Conservation (phyloP, 2,329 filamentous ascomycete species). For the Penicillium griseofulvum region DNA sequence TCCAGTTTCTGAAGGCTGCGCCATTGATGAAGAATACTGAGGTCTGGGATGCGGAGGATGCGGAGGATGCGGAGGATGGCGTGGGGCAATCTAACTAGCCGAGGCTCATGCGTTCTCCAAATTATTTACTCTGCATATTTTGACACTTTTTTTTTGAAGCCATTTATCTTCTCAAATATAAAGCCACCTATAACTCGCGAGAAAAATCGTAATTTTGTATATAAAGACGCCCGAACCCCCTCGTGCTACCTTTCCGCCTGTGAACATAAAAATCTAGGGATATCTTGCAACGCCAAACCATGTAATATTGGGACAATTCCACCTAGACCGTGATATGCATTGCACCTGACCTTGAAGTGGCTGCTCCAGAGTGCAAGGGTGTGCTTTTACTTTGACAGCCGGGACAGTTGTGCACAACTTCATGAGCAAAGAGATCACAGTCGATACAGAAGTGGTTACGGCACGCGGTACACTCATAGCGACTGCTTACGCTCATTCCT, state of each 20-base stretch:
- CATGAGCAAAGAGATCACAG: conserved; percentile 92
- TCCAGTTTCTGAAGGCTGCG: conserved; percentile 8
- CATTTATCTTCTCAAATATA: neutral
- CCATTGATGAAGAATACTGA: conserved; percentile 9
- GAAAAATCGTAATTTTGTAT: neutral
- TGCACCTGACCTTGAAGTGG: conserved; percentile 30
- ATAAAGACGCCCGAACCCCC: neutral
- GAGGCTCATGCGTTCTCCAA: conserved; percentile 8
- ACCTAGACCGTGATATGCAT: conserved; percentile 33
- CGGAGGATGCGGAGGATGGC: conserved; percentile 2
- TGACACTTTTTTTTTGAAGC: no score
- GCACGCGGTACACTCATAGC: conserved; percentile 89
- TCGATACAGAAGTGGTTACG: conserved; percentile 93
- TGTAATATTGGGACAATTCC: conserved; percentile 5
- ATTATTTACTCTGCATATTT: neutral
- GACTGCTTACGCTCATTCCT: conserved; percentile 76
- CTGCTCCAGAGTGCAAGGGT: conserved; percentile 3
- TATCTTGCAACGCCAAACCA: conserved; percentile 15
- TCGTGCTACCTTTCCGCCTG: neutral
- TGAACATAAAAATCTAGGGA: neutral
- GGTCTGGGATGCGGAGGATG: neutral
- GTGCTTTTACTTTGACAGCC: conserved; percentile 64
- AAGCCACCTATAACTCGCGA: neutral
- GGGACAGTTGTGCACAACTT: conserved; percentile 92
- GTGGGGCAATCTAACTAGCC: conserved; percentile 13